Conservation (phyloP, 2,329 filamentous ascomycete genomes). For the Neopestalotiopsis rosae region DNA sequence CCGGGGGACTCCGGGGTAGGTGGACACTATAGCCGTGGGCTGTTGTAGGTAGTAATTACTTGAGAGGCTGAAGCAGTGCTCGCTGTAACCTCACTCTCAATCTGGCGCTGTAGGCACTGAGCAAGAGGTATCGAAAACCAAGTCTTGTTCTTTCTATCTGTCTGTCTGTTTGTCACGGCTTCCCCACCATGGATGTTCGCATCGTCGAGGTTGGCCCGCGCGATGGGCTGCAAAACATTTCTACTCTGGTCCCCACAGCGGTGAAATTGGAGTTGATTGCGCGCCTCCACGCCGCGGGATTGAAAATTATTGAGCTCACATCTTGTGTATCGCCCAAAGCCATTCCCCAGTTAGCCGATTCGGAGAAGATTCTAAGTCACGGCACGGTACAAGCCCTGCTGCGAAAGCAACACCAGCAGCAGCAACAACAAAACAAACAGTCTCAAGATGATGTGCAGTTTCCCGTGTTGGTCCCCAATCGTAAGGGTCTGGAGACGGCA, state of each 20-base stretch:
- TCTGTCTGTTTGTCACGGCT: neutral
- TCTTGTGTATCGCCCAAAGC: neutral
- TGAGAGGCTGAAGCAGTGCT: too few relatives aligned
- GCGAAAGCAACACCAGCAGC: neutral
- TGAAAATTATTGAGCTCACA: neutral
- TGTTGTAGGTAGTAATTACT: too few relatives aligned
- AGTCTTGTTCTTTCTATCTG: neutral
- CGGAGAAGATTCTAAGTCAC: neutral
- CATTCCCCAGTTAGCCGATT: neutral
- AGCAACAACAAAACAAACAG: neutral
- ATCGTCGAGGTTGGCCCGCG: conserved; percentile 9
- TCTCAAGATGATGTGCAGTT: neutral
- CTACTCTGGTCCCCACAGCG: neutral
- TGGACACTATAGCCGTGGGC: neutral
- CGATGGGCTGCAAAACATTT: conserved; percentile 6
- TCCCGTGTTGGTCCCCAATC: neutral
- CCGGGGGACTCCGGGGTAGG: neutral
- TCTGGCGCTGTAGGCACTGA: too few relatives aligned
- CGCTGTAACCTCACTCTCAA: too few relatives aligned
- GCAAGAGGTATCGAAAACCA: too few relatives aligned
- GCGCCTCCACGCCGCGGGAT: neutral
- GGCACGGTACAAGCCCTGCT: neutral
- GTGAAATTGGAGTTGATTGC: neutral
- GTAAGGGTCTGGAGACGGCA: conserved; percentile 55
- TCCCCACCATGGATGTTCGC: neutral